Evolutionary conservation across 371 early-diverging fungal genomes (phyloP).

Genomic region (Neoconidiobolus thromboides): DNA sequence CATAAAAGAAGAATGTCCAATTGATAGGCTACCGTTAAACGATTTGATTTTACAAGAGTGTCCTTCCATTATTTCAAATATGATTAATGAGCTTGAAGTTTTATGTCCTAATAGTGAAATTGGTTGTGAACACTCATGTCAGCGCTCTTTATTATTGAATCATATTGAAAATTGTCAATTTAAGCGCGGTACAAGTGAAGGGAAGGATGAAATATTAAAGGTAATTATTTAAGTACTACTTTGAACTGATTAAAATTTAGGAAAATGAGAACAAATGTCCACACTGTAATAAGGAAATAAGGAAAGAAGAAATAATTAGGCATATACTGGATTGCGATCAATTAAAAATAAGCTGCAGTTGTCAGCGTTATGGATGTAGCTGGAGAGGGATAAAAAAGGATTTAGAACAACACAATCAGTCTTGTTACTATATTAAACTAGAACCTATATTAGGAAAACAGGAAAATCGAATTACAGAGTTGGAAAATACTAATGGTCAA

Average conservation of each 20-base stretch:
- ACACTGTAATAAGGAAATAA: neutral
- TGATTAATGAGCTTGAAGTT: neutral
- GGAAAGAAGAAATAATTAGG: neutral
- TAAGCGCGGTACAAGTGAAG: neutral
- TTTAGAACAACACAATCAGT: neutral
- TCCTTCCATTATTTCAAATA: neutral
- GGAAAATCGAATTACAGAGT: neutral
- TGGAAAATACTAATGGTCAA: neutral
- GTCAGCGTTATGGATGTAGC: neutral
- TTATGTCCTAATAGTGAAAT: neutral
- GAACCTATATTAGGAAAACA: neutral
- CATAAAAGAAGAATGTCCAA: slow-evolving; percentile 4
- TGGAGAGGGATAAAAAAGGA: neutral
- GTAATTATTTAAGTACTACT: neutral
- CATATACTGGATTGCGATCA: neutral
- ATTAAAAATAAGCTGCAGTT: neutral
- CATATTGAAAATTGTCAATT: neutral
- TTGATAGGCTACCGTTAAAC: neutral
- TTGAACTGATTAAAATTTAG: neutral
- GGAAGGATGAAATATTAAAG: neutral
- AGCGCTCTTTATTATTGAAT: neutral
- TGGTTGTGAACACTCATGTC: neutral
- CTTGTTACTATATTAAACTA: neutral
- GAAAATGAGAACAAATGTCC: neutral
- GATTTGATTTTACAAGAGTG: neutral